Base-by-base conservation (phyloP, 2,329 filamentous ascomycete species). In the Didymellaceae sp. region DNA sequence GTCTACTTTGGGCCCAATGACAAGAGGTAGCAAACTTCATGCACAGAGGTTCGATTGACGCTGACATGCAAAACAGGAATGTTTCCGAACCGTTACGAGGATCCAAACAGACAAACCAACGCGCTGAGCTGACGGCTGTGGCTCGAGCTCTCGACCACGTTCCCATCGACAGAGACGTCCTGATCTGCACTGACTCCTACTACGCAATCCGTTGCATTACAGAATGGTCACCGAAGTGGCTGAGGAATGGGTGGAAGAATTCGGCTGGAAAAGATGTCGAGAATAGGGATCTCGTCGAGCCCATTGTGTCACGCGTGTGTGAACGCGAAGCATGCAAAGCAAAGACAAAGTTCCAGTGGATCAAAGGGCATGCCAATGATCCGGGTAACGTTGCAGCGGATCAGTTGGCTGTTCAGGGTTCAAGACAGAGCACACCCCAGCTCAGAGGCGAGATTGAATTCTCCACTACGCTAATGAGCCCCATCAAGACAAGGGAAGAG, bases 151-250 rank as follows among this genome's bases (percentile, higher is more conserved):
- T 97, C 17, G 86, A 97, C 65, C 83, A 87, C 35, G 85, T 87
- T 2, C 86, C 89, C 0, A 75, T 82, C 13, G 80, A 86, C 50
- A 82, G 88, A 49, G 79, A 85, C 52, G 82, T 95, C 10, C 82
- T 86, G 48, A 95, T 99, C 59, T 82, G 87, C 68, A 91, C 87
- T n/a, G 94, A 99, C 75, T 94, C 89, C 73, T 86, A 86, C 65
- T 97, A 97, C 75, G 83, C 90, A 1, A 96, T 97, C 73, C 87
- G 92, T 59, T 97, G 93, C 67, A 85, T 91, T 20, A 96, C 87
- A 1, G 81, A 86, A 34, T 99, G 94, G 93, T 91, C 86, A 65
- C 73, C 75, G 17, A 86, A 82, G 47, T 97, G 94, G 94, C 79
- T 84, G 57, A 80, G 75, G 47, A 87, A 93, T 62, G 81, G 81